These are phyloP conservation scores for Stereocaulon alpinum DNA, from an alignment of 495 filamentous ascomycete genomes.

Conservation along the genomic window DNA sequence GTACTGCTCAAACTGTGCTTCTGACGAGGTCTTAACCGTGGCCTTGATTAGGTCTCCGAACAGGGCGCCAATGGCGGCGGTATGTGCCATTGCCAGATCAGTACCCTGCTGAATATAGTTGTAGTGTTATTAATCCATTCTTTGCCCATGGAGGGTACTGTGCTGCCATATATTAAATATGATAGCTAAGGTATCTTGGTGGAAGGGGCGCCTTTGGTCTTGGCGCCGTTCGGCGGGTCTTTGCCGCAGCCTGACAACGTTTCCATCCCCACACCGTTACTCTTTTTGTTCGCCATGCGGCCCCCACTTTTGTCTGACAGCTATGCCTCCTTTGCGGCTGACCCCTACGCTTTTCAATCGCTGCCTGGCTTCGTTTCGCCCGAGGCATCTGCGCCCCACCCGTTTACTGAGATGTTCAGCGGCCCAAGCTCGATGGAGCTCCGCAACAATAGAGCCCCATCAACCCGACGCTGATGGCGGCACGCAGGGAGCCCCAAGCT, in stretches of 20 bases:
- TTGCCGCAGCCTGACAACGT: constrained; percentile 8
- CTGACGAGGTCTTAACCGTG: constrained; percentile 27
- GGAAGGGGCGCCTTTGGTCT: too few relatives aligned
- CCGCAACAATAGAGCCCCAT: constrained; percentile 33
- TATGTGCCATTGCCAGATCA: constrained; percentile 35
- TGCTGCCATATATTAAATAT: too few relatives aligned
- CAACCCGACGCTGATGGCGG: constrained; percentile 26
- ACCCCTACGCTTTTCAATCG: neutral
- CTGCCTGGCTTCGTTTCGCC: neutral
- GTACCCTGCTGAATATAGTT: neutral
- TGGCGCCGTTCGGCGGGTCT: neutral
- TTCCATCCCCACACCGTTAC: neutral
- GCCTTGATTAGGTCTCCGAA: constrained; percentile 33
- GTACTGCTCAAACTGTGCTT: constrained; percentile 22
- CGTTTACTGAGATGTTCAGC: constrained; percentile 7
- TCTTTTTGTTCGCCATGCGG: neutral
- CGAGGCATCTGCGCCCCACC: neutral
- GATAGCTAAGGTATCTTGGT: too few relatives aligned
- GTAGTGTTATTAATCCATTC: neutral
- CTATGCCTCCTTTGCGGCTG: neutral
- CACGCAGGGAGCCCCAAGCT: constrained; percentile 24
- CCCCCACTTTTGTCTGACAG: neutral
- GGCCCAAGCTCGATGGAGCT: constrained; percentile 26
- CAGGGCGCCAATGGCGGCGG: constrained; percentile 29
- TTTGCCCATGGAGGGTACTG: neutral